These are phyloP conservation scores for Paramecium tetraurelia DNA, from an alignment of 73 alveolate species.

Conservation along the genomic window DNA sequence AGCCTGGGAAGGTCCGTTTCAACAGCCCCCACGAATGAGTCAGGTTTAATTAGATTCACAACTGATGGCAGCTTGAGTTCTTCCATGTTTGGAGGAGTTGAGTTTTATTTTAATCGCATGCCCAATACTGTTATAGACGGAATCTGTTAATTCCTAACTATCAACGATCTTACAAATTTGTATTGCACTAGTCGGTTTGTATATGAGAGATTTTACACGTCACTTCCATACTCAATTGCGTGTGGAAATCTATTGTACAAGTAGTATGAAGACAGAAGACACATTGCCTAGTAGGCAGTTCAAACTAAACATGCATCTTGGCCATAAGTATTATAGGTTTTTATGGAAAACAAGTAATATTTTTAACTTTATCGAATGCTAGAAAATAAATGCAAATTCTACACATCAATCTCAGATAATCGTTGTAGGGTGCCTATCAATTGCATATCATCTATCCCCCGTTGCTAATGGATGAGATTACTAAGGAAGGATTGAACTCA, in stretches of 20 bases:
- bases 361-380: not conserved
- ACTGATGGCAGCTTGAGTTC: not conserved
- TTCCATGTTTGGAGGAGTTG: not conserved
- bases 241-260: not conserved
- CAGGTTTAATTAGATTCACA: not conserved
- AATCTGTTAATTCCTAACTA: not conserved
- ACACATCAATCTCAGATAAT: not conserved
- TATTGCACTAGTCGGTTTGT: not conserved
- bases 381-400: not conserved
- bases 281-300: not conserved
- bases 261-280: not conserved
- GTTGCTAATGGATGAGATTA: not conserved
- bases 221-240: not conserved
- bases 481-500: not conserved
- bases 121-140: not conserved
- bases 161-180: not conserved
- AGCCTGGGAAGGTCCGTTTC: not conserved
- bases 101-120: not conserved
- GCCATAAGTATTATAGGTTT: not conserved
- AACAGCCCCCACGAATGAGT: conserved; percentile 2
- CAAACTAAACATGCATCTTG: not conserved
- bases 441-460: conserved; percentile 20
- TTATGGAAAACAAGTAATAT: not conserved
- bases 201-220: not conserved
- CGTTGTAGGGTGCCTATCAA: not conserved